Percentiles rank a stretch among this genome's conserved stretches.
Evolutionary conservation across 768 basidiomycete genomes (phyloP).

Genomic region (Lentinus tigrinus): DNA sequence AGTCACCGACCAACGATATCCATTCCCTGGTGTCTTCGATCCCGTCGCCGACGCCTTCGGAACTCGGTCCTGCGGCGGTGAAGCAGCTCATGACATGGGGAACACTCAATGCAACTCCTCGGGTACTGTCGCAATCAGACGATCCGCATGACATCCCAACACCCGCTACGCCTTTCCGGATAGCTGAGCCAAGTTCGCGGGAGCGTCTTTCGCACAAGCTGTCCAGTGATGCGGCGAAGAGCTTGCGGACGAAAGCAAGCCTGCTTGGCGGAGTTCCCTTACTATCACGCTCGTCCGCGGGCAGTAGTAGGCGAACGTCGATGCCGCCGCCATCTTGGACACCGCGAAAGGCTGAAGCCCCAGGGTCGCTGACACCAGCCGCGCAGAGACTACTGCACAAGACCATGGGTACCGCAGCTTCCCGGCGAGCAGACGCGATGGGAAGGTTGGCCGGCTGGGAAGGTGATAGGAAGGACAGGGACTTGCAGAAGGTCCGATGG

Average conservation of each 20-base stretch:
- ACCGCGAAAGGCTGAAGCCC: constrained; percentile 68
- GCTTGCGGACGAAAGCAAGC: constrained; percentile 74
- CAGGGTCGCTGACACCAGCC: constrained; percentile 84
- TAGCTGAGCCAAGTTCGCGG: constrained; percentile 73
- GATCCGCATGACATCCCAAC: constrained; percentile 43
- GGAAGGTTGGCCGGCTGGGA: constrained; percentile 59
- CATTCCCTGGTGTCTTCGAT: constrained; percentile 82
- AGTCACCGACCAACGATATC: constrained; percentile 49
- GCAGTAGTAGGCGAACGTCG: constrained; percentile 42
- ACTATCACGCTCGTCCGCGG: constrained; percentile 33
- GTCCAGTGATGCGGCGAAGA: constrained; percentile 78
- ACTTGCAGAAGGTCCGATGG: constrained; percentile 69
- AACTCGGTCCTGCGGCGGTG: constrained; percentile 78
- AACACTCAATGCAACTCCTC: constrained; percentile 87
- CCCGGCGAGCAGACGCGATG: constrained; percentile 69
- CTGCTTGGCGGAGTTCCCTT: constrained; percentile 51
- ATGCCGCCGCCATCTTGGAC: constrained; percentile 85
- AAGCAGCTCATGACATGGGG: constrained; percentile 99
- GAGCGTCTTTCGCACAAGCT: constrained; percentile 82
- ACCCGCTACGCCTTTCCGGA: constrained; percentile 68
- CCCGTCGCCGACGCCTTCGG: constrained; percentile 83
- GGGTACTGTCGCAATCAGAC: constrained; percentile 69
- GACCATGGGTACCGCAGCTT: constrained; percentile 61
- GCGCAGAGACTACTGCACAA: constrained; percentile 73
- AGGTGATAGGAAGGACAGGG: constrained; percentile 51